Evolutionary conservation across 2,329 filamentous ascomycete genomes (phyloP).

Genomic region (Chaetomium globosum): DNA sequence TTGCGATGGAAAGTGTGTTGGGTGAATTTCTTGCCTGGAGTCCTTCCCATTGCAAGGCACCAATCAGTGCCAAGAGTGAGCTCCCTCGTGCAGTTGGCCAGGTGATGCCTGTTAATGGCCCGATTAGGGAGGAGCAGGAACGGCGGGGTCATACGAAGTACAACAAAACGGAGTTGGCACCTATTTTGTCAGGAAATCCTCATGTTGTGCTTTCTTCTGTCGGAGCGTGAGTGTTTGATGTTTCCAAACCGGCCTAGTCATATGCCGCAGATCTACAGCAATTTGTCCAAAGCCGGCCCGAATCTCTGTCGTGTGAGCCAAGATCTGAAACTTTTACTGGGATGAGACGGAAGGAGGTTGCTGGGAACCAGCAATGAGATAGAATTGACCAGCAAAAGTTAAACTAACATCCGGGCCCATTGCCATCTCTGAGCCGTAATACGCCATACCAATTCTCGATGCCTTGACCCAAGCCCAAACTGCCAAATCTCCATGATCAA

Average conservation of each 20-base stretch:
- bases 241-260: background rate
- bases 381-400: background rate
- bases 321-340: background rate
- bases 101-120: conserved; percentile 17
- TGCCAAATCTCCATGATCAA: background rate
- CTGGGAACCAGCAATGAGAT: background rate
- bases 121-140: background rate
- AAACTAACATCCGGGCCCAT: background rate
- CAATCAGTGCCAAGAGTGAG: conserved; percentile 15
- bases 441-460: conserved; percentile 12
- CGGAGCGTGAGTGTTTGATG: background rate
- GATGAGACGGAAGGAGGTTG: background rate
- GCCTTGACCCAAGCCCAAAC: background rate
- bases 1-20: conserved; percentile 1
- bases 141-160: background rate
- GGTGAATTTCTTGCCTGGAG: background rate
- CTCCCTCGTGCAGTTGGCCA: conserved; percentile 25
- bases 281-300: background rate
- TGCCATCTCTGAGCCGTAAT: conserved; percentile 16
- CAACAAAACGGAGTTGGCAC: background rate
- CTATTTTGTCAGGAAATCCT: background rate
- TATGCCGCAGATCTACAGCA: background rate
- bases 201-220: background rate
- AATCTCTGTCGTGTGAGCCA: background rate
- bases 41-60: background rate